A percentile compares a stretch with the other conserved stretches of the same genome.
Conservation (phyloP, 257 asterid species). For the Echites panduratus region DNA sequence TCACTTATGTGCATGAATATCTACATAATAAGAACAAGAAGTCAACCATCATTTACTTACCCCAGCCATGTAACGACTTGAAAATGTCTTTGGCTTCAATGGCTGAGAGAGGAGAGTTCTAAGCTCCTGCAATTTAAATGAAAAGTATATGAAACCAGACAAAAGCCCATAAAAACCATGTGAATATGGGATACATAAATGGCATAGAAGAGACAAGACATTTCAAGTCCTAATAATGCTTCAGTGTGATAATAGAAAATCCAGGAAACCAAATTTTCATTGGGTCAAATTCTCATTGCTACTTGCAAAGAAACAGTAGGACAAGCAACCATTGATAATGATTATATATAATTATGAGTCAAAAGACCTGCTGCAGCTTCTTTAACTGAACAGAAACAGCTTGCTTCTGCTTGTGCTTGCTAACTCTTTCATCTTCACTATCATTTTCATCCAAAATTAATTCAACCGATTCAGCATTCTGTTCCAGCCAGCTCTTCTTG, state of each 20-base stretch:
- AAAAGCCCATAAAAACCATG: neutral
- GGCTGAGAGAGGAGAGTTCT: conserved; percentile 60
- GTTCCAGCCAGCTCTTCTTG: conserved; percentile 71
- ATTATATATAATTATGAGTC: neutral
- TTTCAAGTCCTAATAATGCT: conserved; percentile 2
- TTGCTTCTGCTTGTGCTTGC: conserved; percentile 56
- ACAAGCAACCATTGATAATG: neutral
- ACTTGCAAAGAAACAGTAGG: neutral
- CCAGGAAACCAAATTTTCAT: neutral
- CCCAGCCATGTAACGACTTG: conserved; percentile 86
- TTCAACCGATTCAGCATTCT: conserved; percentile 76
- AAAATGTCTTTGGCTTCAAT: conserved; percentile 75
- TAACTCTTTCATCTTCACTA: conserved; percentile 86
- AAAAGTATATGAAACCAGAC: neutral
- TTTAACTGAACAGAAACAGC: conserved; percentile 56
- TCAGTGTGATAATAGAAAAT: neutral
- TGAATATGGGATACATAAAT: neutral
- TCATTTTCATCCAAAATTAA: conserved; percentile 69
- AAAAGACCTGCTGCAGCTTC: conserved; percentile 70
- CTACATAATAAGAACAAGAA: neutral
- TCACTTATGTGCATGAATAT: neutral
- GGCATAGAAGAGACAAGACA: neutral
- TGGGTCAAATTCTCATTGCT: neutral
- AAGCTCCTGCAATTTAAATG: conserved; percentile 65
- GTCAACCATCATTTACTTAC: conserved; percentile 33